Conservation (phyloP, 1,139 yeast species). For the Pichia terricola region DNA sequence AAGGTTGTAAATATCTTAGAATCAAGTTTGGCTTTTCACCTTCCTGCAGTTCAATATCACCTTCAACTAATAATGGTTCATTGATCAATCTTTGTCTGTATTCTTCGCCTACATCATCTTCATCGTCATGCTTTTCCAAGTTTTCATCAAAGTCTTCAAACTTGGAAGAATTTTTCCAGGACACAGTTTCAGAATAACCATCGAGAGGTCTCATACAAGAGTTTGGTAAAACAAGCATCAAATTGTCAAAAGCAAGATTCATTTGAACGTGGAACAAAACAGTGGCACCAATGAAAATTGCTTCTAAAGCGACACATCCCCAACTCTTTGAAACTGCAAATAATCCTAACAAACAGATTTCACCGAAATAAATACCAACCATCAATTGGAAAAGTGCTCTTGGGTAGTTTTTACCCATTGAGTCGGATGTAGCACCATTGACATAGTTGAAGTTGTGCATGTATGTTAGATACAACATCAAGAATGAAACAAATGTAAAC, state of each 20-base stretch:
- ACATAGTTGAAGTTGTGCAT: slow-evolving; percentile 58
- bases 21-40: slow-evolving; percentile 12
- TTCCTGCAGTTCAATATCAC: slow-evolving; percentile 17
- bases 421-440: slow-evolving; percentile 45
- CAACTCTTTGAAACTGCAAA: slow-evolving; percentile 50
- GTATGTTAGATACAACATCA: slow-evolving; percentile 48
- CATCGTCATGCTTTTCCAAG: background rate
- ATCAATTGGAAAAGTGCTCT: slow-evolving; percentile 66
- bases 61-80: slow-evolving; percentile 25
- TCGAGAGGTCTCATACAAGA: slow-evolving; percentile 65
- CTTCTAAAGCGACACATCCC: slow-evolving; percentile 33
- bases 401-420: slow-evolving; percentile 64
- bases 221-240: slow-evolving; percentile 49
- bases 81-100: slow-evolving; percentile 13
- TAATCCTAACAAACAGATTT: slow-evolving; percentile 66
- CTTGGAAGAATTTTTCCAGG: slow-evolving; percentile 24
- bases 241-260: slow-evolving; percentile 37
- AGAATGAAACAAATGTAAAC: slow-evolving; percentile 50
- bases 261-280: slow-evolving; percentile 31
- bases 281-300: slow-evolving; percentile 32
- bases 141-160: slow-evolving; percentile 7
- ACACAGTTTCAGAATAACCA: slow-evolving; percentile 57
- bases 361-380: slow-evolving; percentile 72
- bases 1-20: slow-evolving; percentile 24
- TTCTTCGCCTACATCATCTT: slow-evolving; percentile 6